Percentiles rank a stretch among this genome's conserved stretches.
Conservation (phyloP, 305 asterid species). For the Rubia occidens region DNA sequence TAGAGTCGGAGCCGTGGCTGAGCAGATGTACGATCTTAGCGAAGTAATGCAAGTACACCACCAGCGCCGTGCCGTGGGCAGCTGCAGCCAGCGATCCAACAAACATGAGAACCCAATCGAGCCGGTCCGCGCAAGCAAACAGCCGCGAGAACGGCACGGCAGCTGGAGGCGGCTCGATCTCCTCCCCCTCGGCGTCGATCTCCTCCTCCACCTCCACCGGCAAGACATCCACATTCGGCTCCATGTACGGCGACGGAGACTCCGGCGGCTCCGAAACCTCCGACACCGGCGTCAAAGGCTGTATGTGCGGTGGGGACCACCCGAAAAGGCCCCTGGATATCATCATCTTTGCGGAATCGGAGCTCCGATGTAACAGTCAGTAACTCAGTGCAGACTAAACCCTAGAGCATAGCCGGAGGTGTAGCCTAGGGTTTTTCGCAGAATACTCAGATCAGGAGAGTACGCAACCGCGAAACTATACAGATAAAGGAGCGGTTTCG, state of each 20-base stretch:
- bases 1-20: conserved; percentile 24
- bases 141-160: conserved; percentile 91
- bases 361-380: neutral
- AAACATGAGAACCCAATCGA: conserved; percentile 86
- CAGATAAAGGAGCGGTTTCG: conserved; percentile 17
- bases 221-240: conserved; percentile 55
- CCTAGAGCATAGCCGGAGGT: conserved; percentile 15
- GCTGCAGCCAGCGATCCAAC: conserved; percentile 97
- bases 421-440: conserved; percentile 19
- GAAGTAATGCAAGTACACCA: conserved; percentile 92
- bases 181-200: conserved; percentile 79
- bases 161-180: conserved; percentile 95
- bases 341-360: conserved; percentile 55
- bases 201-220: conserved; percentile 83
- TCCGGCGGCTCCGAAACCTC: conserved; percentile 99
- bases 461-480: neutral
- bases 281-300: conserved; percentile 97
- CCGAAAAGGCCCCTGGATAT: conserved; percentile 94
- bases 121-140: conserved; percentile 81
- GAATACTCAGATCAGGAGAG: conserved; percentile 16
- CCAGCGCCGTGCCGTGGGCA: conserved; percentile 91
- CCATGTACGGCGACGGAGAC: conserved; percentile 93
- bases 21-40: conserved; percentile 78
- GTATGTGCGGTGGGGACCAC: conserved; percentile 99
- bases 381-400: conserved; percentile 14